Evolutionary conservation across 352 stramenopile species (phyloP).

Genomic region (Globisporangium acanthophoron): DNA sequence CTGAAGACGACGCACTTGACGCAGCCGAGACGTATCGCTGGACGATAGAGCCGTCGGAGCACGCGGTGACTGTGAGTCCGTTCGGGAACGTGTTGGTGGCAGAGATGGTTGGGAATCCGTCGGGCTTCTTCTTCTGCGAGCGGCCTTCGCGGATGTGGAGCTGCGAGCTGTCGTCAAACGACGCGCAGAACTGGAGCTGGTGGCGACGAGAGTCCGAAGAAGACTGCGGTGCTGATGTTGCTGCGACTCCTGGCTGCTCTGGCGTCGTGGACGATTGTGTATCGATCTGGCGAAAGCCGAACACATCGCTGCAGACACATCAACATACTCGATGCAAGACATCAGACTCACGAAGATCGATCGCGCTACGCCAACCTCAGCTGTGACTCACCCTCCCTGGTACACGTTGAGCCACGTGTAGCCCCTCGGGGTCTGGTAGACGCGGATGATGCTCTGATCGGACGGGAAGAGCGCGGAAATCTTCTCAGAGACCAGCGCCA

Average conservation of each 20-base stretch:
- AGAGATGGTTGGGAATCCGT: conserved; percentile 39
- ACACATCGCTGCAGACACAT: conserved; percentile 35
- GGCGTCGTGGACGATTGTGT: neutral
- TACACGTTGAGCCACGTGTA: conserved; percentile 64
- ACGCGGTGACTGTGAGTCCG: conserved; percentile 44
- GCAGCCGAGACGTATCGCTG: conserved; percentile 21
- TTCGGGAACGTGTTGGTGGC: conserved; percentile 41
- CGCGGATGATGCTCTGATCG: conserved; percentile 56
- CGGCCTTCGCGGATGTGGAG: conserved; percentile 35
- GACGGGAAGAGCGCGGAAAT: conserved; percentile 52
- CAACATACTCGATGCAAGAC: neutral
- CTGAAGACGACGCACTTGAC: neutral
- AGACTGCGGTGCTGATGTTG: neutral
- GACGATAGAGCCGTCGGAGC: conserved; percentile 55
- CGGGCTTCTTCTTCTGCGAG: conserved; percentile 33
- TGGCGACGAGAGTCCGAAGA: neutral
- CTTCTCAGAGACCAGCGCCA: conserved; percentile 37
- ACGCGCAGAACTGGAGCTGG: conserved; percentile 45
- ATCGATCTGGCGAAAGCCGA: conserved; percentile 39
- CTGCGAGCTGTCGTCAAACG: conserved; percentile 45
- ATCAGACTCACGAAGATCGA: neutral
- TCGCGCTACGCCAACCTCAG: neutral
- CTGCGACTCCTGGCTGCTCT: neutral
- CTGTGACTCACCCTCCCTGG: conserved; percentile 30
- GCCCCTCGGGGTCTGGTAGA: conserved; percentile 37